Evolutionary conservation across 768 basidiomycete genomes (phyloP), one percentile per base, ranked within the genome.

Genomic region (Amanita jacksonii): DNA sequence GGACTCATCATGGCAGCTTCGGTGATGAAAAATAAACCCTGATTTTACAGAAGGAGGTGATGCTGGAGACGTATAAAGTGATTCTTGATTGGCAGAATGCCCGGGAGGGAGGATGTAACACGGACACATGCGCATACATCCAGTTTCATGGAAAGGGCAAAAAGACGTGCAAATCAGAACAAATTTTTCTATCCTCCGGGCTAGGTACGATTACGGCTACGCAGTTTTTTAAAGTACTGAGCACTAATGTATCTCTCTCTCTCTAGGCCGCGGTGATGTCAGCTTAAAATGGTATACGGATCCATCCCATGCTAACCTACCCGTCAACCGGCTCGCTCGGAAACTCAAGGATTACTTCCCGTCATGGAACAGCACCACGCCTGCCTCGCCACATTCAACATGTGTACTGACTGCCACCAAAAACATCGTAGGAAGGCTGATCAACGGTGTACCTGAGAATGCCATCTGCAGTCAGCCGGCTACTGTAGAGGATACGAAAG

Each of bases 71-170:
- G 0, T 66, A 55, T 38, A 52, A 54, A 7, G 54, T 55, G 3
- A 67, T 73, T 16, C 54, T 57, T 36, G 53, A 53, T 7, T 73
- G 70, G 71, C 70, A 73, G 46, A 52, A 57, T 7, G 41, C 42
- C 19, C 16, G 10, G 16, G 20, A 9, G 13, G 31, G 18, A 19
- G 30, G 18, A 28, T 28, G 27, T 8, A 51, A 59, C 22, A 62
- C 57, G 3, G 70, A 70, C 5, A 73, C 62, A 0, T 73, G 73
- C 34, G 70, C 65, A 4, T 73, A 66, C 37, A 59, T 73, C 16
- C 72, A 75, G 41, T 49, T 75, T 24, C 72, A 75, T 35, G 73
- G 70, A 2, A 75, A 75, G 55, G 62, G 52, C 0, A 24, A 51
- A 3, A 53, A 51, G 13, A 63, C 68, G 0, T 75, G 73, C 46